Conservation (phyloP, 441 rosid species). For the Erysimum pusillum region DNA sequence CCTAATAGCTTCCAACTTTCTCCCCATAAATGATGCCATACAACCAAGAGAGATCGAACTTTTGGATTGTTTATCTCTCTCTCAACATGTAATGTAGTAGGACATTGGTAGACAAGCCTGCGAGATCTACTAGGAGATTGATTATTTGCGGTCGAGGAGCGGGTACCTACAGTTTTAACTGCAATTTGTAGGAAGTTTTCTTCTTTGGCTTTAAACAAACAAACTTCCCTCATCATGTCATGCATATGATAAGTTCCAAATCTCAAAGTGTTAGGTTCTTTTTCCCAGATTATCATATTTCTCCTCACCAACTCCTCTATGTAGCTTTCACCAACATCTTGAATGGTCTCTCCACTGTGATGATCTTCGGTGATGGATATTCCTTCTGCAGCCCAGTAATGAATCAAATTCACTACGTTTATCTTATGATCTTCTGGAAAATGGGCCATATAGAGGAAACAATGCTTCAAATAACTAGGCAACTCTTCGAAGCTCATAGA, state of each 20-base stretch:
- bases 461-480: background rate
- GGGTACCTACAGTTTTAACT: background rate
- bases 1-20: background rate
- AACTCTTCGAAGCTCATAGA: background rate
- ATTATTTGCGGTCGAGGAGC: background rate
- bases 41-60: slow-evolving; percentile 9
- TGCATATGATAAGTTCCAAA: background rate
- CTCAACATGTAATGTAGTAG: background rate
- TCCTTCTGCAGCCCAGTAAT: background rate
- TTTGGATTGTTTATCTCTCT: slow-evolving; percentile 4
- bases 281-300: background rate
- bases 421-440: background rate
- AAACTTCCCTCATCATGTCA: slow-evolving; percentile 1
- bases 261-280: background rate
- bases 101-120: background rate
- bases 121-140: background rate
- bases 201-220: background rate
- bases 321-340: background rate
- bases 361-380: too few relatives aligned
- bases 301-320: background rate
- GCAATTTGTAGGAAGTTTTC: background rate
- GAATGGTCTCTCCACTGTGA: background rate
- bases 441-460: background rate
- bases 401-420: background rate
- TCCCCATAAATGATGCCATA: too few relatives aligned